Percentiles rank a stretch among this genome's conserved stretches.
phyloP scores from a whole-genome alignment of 495 filamentous ascomycete species.

The Penicillium fimorum region DNA sequence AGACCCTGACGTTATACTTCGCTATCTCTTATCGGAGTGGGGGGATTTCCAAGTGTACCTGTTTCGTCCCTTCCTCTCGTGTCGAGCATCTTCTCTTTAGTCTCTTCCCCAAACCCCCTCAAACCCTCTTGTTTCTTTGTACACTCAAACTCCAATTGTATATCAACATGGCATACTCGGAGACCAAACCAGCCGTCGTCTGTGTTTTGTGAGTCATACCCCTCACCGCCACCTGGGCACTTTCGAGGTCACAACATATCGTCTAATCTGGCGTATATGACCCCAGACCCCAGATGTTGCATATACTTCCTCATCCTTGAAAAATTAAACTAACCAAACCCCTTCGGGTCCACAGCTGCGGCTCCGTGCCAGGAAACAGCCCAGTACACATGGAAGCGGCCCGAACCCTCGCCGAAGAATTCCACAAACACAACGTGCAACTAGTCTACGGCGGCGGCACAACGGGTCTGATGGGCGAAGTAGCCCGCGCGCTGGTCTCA shows the following conservation, averaged over 20 bases:
- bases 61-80: background rate
- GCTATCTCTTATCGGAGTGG: slow-evolving; percentile 3
- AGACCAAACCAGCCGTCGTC: slow-evolving; percentile 58
- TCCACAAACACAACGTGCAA: slow-evolving; percentile 70
- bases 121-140: background rate
- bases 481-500: slow-evolving; percentile 81
- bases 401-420: slow-evolving; percentile 66
- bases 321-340: slow-evolving; percentile 9
- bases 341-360: slow-evolving; percentile 56
- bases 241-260: background rate
- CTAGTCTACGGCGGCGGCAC: slow-evolving; percentile 96
- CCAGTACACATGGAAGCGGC: slow-evolving; percentile 73
- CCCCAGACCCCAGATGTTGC: background rate
- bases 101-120: background rate
- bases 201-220: slow-evolving; percentile 69
- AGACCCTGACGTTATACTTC: slow-evolving; percentile 1
- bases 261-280: background rate
- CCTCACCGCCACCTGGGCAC: slow-evolving; percentile 10
- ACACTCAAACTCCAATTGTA: background rate
- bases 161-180: slow-evolving; percentile 22
- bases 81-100: background rate
- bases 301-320: background rate
- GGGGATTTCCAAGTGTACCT: background rate
- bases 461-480: slow-evolving; percentile 89
- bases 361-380: slow-evolving; percentile 66